phyloP scores from a whole-genome alignment of 2,329 filamentous ascomycete species.

The Gnomoniopsis sp. region DNA sequence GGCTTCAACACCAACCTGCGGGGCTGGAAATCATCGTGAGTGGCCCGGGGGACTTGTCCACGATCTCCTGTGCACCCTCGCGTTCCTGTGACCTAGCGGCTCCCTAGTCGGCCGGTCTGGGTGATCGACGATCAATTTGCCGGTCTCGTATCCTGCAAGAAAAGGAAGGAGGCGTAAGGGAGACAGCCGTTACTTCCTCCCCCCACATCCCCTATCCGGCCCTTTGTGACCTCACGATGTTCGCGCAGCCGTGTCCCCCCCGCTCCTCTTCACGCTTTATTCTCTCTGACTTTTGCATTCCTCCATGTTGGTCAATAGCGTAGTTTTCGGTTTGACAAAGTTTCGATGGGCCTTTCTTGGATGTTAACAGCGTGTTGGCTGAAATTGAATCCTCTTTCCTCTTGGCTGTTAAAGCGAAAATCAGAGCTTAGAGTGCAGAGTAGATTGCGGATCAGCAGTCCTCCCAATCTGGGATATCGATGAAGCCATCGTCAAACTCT shows the following conservation, averaged over 20 bases:
- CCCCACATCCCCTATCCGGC: not conserved
- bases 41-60: not conserved
- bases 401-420: too few relatives aligned
- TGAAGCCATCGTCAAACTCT: not conserved
- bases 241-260: not conserved
- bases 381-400: too few relatives aligned
- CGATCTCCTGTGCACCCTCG: not conserved
- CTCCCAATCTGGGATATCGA: not conserved
- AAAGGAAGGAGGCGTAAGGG: not conserved
- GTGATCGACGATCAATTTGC: slow-evolving; percentile 1
- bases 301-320: not conserved
- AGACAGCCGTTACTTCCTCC: not conserved
- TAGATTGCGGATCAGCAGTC: not conserved
- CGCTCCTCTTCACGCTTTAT: not conserved
- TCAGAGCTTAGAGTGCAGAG: too few relatives aligned
- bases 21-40: slow-evolving; percentile 6
- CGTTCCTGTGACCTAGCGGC: not conserved
- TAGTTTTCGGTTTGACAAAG: not conserved
- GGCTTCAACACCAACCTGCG: slow-evolving; percentile 4
- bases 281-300: not conserved
- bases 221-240: not conserved
- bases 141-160: not conserved
- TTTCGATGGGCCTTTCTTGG: too few relatives aligned
- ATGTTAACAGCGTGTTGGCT: too few relatives aligned
- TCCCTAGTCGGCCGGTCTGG: not conserved